Evolutionary conservation across 495 filamentous ascomycete genomes (phyloP), one percentile per base, ranked within the genome.

Genomic region (Podospora fimiseda): DNA sequence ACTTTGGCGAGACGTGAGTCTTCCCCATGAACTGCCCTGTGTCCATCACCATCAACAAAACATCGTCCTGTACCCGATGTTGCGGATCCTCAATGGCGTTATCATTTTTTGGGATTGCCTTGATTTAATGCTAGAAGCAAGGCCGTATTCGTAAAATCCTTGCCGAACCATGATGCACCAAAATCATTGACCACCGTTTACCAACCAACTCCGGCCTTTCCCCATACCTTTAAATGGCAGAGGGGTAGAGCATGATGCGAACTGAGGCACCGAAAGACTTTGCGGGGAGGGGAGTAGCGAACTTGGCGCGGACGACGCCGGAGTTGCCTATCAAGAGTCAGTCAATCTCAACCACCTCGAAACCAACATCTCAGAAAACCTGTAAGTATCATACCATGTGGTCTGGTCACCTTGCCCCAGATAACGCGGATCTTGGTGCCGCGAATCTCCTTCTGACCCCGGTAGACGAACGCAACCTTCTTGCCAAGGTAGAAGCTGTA

Each of bases 201-300:
- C 73, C 72, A 63, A 5, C 70, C 70, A 77, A 77, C 74, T 74
- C 74, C 74, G 66, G 64, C 70, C 67, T 61, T 49, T 66, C 64
- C 64, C 69, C 58, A n/a, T 48, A 54, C 51, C 57, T 57, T 72
- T 80, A 80, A 74, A 81, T 81, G 68, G 76, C 74, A 60, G 88
- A 96, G 76, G 93, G 93, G 81, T 97, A 98, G 72, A 98, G 83
- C 93, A 98, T 97, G 73, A 98, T 84, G 72, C 94, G 83, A 74
- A 97, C 87, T 63, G 89, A 88, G 63, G 91, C 93, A 73, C 94
- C 93, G 80, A 98, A 95, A 69, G 88, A 87, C 77, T 88, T 89
- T 55, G 93, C 81, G 61, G 94, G 93, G 62, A 97, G 89, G 73
- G 95, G 96, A 76, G 80, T 77, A 71, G 86, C 80, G 84, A 98